A percentile compares a stretch with the other conserved stretches of the same genome.
These are phyloP conservation scores for Yarrowia alimentaria DNA, from an alignment of 805 yeast genomes.

Conservation along the genomic window DNA sequence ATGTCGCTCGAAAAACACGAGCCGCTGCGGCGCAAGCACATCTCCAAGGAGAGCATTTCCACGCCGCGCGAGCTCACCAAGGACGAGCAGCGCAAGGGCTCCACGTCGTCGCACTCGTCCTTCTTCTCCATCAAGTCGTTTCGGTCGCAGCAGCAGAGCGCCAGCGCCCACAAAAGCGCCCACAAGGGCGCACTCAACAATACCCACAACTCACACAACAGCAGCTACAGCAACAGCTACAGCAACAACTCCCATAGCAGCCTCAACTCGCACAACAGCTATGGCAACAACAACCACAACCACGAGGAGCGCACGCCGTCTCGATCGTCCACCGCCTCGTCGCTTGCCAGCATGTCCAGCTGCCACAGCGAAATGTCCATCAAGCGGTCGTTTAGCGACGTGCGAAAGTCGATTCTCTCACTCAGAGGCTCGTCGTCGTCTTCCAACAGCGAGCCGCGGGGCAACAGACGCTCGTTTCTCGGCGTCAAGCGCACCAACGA, in stretches of 20 bases:
- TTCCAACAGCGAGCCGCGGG: slow-evolving; percentile 13
- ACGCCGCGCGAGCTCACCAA: slow-evolving; percentile 4
- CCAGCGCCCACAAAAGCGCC: too few species aligned
- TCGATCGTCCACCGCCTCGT: slow-evolving; percentile 26
- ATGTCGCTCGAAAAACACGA: slow-evolving; percentile 25
- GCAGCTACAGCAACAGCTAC: too few species aligned
- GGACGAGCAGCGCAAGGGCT: slow-evolving; percentile 18
- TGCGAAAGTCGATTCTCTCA: slow-evolving; percentile 27
- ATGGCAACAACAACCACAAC: not conserved
- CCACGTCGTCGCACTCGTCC: slow-evolving; percentile 18
- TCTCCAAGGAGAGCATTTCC: slow-evolving; percentile 23
- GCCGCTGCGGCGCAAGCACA: slow-evolving; percentile 10
- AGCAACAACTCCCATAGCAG: too few species aligned
- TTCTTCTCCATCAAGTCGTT: slow-evolving; percentile 24
- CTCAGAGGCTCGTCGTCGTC: slow-evolving; percentile 20
- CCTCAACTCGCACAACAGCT: too few species aligned
- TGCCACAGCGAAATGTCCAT: slow-evolving; percentile 29
- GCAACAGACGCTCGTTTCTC: slow-evolving; percentile 15
- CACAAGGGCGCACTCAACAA: too few species aligned
- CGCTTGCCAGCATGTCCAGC: slow-evolving; percentile 12
- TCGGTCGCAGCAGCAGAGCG: slow-evolving; percentile 25
- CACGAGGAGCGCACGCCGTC: slow-evolving; percentile 25
- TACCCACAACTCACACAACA: too few species aligned
- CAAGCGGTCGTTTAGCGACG: slow-evolving; percentile 29
- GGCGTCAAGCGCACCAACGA: slow-evolving; percentile 25